Percentiles rank a stretch among this genome's conserved stretches.
Evolutionary conservation across 768 basidiomycete genomes (phyloP).

Genomic region (Gloeophyllum trabeum): DNA sequence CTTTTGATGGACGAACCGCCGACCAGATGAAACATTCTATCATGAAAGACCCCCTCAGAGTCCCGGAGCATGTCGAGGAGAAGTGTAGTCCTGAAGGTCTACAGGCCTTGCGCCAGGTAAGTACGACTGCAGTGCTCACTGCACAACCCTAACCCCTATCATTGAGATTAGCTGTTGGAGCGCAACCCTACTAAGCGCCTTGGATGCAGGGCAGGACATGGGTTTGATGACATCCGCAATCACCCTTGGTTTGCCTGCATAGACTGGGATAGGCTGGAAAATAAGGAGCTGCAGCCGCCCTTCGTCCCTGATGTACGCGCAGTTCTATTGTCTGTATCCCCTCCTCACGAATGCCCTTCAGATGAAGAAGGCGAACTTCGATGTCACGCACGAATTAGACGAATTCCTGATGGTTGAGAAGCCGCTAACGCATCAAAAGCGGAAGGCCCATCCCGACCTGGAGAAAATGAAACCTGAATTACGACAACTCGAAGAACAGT

Average conservation of each 20-base stretch:
- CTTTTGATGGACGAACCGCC: constrained; percentile 84
- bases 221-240: constrained; percentile 63
- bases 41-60: constrained; percentile 62
- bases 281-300: constrained; percentile 62
- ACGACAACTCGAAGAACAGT: constrained; percentile 91
- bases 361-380: constrained; percentile 97
- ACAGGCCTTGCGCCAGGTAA: constrained; percentile 54
- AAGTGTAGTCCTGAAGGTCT: constrained; percentile 60
- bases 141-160: too few relatives aligned
- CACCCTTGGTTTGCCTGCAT: constrained; percentile 82
- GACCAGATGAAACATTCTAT: constrained; percentile 87
- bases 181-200: constrained; percentile 69
- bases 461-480: constrained; percentile 88
- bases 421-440: constrained; percentile 88
- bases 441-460: constrained; percentile 77
- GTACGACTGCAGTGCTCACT: constrained; percentile 13
- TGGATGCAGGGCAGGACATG: constrained; percentile 66
- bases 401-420: constrained; percentile 97
- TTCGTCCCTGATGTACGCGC: constrained; percentile 87
- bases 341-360: constrained; percentile 18
- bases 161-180: constrained; percentile 59
- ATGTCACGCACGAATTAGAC: constrained; percentile 93
- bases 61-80: constrained; percentile 57
- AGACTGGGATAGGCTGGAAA: constrained; percentile 71
- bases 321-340: too few relatives aligned